Evolutionary conservation across 139 green algal genomes (phyloP), one percentile per base, ranked within the genome.

Genomic region (Pedinophyceae sp.): DNA sequence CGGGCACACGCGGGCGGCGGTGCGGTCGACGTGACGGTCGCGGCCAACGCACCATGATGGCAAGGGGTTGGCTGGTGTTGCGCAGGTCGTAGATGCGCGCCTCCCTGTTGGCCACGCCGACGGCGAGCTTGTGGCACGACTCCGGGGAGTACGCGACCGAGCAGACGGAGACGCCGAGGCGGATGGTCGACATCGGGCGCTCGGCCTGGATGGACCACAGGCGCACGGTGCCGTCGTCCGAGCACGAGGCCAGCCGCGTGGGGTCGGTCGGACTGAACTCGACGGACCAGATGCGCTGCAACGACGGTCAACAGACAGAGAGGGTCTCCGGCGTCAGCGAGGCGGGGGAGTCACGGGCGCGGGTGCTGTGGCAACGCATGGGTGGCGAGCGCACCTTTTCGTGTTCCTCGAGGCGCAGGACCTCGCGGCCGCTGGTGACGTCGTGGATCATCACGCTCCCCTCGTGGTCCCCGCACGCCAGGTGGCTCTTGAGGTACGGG

Each of bases 151-250:
- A 95, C 38, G 84, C 69, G 3, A 94, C 79, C 29, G 64, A 77
- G 77, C 88, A 97, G 49, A 95, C 83, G 60, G 95, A 91, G 51
- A 81, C 77, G 23, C 69, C 59, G 17, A 81, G 62, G 52, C 77
- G 62, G 7, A 95, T 70, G 18, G 66, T 65, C 1, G 59, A 64
- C 19, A 73, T 48, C 26, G 62, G 62, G 0, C 20, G 19, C 27
- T 75, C 60, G 45, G 63, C 56, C n/a, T 58, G 50, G 24, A 87
- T 67, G 54, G 48, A 74, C 71, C 82, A 85, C 27, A 95, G 63
- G 52, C 82, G 81, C n/a, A 93, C 79, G n/a, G 65, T 74, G 43
- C 86, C 84, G 62, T 97, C 88, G 63, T 97, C 88, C 5, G 72
- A 82, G 51, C 73, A 85, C 1, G 66, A 81, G n/a, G 71, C 75